A percentile compares a stretch with the other conserved stretches of the same genome.
These are phyloP conservation scores for Coprinellus micaceus DNA, from an alignment of 768 basidiomycete species.

Conservation along the genomic window DNA sequence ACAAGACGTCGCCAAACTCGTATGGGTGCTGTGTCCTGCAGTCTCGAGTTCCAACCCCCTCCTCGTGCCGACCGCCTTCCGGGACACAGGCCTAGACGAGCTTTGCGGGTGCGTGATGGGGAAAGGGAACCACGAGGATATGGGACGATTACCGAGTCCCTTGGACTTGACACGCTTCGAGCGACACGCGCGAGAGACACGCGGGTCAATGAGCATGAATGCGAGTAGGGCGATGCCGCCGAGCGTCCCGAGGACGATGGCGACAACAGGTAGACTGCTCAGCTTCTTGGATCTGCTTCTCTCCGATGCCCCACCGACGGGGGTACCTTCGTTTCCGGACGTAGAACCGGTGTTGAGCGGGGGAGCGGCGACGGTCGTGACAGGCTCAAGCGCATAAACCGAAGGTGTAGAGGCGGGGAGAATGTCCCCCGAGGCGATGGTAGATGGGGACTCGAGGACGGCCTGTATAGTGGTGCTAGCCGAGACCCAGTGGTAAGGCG, in stretches of 20 bases:
- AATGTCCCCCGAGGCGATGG: too few species aligned
- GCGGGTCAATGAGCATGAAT: conserved; percentile 5
- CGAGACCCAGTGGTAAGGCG: too few species aligned
- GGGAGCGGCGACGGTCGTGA: too few species aligned
- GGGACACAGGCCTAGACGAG: not conserved
- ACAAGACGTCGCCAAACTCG: not conserved
- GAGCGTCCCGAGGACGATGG: not conserved
- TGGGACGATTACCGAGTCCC: conserved; percentile 1
- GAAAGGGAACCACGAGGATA: conserved; percentile 13
- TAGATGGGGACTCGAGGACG: too few species aligned
- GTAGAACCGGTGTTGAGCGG: too few species aligned
- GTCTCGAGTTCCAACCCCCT: not conserved
- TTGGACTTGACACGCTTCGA: not conserved
- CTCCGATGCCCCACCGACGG: too few species aligned
- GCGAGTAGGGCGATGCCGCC: not conserved
- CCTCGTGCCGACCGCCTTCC: not conserved
- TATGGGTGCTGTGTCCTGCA: not conserved
- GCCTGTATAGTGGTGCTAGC: too few species aligned
- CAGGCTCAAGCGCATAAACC: too few species aligned
- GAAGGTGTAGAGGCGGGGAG: too few species aligned
- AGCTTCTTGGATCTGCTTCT: not conserved
- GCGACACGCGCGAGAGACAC: conserved; percentile 1
- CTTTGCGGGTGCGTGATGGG: not conserved
- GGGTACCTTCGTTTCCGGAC: too few species aligned
- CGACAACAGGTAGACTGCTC: not conserved